Percentiles rank a stretch among this genome's conserved stretches.
Evolutionary conservation across 139 green algal species (phyloP).

Genomic region (Parachlorella kessleri): DNA sequence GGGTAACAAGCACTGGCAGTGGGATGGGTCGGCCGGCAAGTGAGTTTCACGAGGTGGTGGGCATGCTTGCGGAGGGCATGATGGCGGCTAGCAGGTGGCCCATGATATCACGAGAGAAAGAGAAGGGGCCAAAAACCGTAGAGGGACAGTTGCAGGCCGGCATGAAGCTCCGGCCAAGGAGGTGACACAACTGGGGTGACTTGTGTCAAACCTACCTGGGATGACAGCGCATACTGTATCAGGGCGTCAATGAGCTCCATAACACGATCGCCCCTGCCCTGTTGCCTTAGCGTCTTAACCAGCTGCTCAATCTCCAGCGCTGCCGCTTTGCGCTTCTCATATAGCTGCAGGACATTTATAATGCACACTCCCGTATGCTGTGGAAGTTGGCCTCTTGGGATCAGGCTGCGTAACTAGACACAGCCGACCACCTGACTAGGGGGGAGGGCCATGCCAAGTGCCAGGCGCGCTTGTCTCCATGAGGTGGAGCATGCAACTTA

Average conservation of each 20-base stretch:
- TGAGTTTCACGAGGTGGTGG: no score
- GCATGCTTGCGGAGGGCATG: no score
- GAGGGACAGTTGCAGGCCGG: no score
- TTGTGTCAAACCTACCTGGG: neutral
- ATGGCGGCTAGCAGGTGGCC: no score
- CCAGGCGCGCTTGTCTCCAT: no score
- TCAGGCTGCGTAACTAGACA: neutral
- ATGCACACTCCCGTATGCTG: no score
- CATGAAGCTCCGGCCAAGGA: neutral
- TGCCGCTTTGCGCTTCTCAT: conserved; percentile 90
- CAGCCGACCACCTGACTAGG: neutral
- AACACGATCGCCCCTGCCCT: conserved; percentile 63
- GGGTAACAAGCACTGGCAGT: no score
- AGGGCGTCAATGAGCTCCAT: conserved; percentile 12
- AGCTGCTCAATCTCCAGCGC: conserved; percentile 74
- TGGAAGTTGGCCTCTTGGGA: neutral
- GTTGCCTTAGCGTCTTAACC: conserved; percentile 48
- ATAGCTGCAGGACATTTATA: conserved; percentile 65
- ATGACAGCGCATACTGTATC: conserved; percentile 34
- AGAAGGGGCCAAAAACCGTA: neutral
- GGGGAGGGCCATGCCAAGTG: neutral
- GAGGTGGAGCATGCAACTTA: no score
- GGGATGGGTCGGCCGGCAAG: no score
- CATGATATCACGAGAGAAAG: no score
- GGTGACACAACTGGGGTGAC: neutral